Conservation (phyloP, 164 flowering plant genomes). For the Cinnamomum micranthum region DNA sequence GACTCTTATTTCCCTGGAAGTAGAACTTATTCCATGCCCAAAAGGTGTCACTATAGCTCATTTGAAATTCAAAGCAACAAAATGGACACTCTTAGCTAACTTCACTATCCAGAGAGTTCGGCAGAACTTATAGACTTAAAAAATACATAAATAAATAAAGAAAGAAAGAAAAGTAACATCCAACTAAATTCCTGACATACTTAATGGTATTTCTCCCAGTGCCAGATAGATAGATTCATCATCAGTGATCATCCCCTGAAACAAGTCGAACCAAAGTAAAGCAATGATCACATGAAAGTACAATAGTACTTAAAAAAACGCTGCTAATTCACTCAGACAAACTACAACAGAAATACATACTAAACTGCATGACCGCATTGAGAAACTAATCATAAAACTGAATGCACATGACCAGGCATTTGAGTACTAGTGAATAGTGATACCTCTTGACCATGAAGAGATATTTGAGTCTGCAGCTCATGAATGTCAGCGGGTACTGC, state of each 20-base stretch:
- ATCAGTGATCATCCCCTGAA: slow-evolving; percentile 74
- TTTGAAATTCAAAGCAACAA: too few species aligned
- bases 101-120: too few species aligned
- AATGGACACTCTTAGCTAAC: too few species aligned
- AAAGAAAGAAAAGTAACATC: not conserved
- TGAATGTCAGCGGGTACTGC: slow-evolving; percentile 48
- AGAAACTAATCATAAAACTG: not conserved
- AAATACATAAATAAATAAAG: too few species aligned
- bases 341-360: not conserved
- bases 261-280: slow-evolving; percentile 11
- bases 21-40: too few species aligned
- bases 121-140: too few species aligned
- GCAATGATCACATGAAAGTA: not conserved
- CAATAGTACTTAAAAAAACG: not conserved
- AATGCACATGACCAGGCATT: not conserved
- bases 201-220: slow-evolving; percentile 90
- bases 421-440: not conserved
- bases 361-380: not conserved
- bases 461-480: slow-evolving; percentile 60
- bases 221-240: slow-evolving; percentile 90
- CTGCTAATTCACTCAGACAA: not conserved
- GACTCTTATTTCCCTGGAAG: too few species aligned
- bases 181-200: slow-evolving; percentile 40
- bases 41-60: too few species aligned
- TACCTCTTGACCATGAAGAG: slow-evolving; percentile 77